These are phyloP conservation scores for Podila verticillata DNA, from an alignment of 192 early-diverging fungal genomes.

Conservation along the genomic window DNA sequence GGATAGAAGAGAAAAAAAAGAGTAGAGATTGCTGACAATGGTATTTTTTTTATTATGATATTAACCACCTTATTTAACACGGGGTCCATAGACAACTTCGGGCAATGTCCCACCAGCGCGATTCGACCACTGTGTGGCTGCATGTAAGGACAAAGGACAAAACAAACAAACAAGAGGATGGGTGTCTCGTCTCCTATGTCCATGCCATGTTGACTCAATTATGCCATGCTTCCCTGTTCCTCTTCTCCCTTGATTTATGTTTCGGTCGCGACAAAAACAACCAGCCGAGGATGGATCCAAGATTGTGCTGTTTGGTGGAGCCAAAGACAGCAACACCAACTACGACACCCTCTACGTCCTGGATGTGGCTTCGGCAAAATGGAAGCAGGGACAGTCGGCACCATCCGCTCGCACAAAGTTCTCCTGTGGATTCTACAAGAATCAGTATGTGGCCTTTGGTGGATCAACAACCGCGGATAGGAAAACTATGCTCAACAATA, in stretches of 20 bases:
- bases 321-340: slow-evolving; percentile 4
- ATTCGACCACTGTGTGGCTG: slow-evolving; percentile 45
- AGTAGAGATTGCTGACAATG: too few species aligned
- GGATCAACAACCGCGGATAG: slow-evolving; percentile 16
- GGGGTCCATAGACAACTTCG: slow-evolving; percentile 21
- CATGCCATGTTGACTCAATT: background rate
- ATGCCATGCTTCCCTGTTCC: background rate
- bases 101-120: slow-evolving; percentile 36
- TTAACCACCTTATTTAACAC: background rate
- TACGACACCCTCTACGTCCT: slow-evolving; percentile 38
- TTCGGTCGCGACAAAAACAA: background rate
- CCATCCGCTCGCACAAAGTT: slow-evolving; percentile 20
- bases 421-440: slow-evolving; percentile 29
- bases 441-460: slow-evolving; percentile 38
- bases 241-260: background rate
- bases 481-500: slow-evolving; percentile 31
- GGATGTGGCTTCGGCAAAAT: slow-evolving; percentile 28
- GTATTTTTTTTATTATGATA: background rate
- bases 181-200: background rate
- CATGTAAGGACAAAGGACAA: slow-evolving; percentile 38
- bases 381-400: slow-evolving; percentile 31
- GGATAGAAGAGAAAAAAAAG: too few species aligned
- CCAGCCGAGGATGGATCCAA: slow-evolving; percentile 40
- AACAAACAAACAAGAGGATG: background rate
- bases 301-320: slow-evolving; percentile 38